Base-by-base conservation (phyloP, 805 yeast species). In the Candida easanensis region DNA sequence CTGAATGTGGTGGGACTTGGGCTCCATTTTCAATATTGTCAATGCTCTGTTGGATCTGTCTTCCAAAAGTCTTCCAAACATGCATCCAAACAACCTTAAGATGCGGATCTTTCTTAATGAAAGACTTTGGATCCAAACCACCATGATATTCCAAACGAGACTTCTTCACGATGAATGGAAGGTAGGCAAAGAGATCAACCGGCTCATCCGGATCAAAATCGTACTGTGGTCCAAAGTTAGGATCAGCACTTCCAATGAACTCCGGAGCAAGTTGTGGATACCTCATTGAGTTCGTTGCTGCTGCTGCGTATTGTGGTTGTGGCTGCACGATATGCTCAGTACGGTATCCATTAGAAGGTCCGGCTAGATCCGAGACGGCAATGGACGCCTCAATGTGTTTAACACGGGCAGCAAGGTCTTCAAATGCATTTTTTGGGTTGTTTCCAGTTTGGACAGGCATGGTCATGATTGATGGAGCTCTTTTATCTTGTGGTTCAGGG, bases 121-220 rank as follows among this genome's bases (percentile, higher is more conserved):
- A 44, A 0, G 82, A 60, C 4, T 72, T 50, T 72, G 79, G 73
- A 1, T 80, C 58, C 27, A 77, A 65, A 0, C 83, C 79, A 1
- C 83, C 84, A 57, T 69, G 72, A 50, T 71, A 70, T 45, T 68
- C 66, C 25, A 71, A 58, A 33, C 77, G 58, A 4, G 70, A 61
- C 38, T 65, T 69, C 21, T 65, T 65, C 15, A 67, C 47, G 39
- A 69, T 59, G 42, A 76, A 63, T 0, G 83, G 73, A 4, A 68
- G 49, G 49, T 66, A 66, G 2, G 74, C 75, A 46, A 66, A 71
- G 26, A 77, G 62, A 40, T 73, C 66, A 6, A 78, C 61, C 1
- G 45, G 44, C 11, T 71, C 78, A 17, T 65, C 56, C 0, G 60
- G 53, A 14, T 60, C 51, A 28, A 51, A 50, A 20, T 49, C 60